A percentile compares a stretch with the other conserved stretches of the same genome.
These are phyloP conservation scores for Penicillium samsonianum DNA, from an alignment of 495 filamentous ascomycete species.

Conservation along the genomic window DNA sequence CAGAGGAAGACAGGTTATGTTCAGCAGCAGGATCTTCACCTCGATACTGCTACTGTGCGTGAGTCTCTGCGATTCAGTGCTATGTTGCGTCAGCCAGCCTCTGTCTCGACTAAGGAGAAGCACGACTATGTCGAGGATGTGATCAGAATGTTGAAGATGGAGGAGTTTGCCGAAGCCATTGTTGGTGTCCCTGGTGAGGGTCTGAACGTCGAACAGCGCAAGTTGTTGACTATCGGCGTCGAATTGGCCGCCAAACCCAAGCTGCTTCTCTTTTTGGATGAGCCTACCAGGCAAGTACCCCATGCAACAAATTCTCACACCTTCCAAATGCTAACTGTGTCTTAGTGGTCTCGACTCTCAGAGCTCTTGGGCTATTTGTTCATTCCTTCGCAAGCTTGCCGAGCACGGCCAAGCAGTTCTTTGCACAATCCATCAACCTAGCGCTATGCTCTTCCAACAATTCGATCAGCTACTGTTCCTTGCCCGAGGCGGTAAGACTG, in stretches of 20 bases:
- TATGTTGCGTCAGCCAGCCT: constrained; percentile 73
- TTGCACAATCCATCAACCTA: constrained; percentile 94
- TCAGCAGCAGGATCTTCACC: constrained; percentile 89
- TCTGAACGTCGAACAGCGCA: constrained; percentile 89
- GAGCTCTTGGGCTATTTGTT: constrained; percentile 77
- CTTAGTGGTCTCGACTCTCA: constrained; percentile 76
- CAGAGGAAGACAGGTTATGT: constrained; percentile 92
- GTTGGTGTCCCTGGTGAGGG: constrained; percentile 52
- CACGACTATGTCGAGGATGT: constrained; percentile 52
- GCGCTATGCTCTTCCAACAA: constrained; percentile 85
- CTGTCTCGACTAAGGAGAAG: constrained; percentile 42
- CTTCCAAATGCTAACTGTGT: constrained; percentile 6
- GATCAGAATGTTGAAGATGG: constrained; percentile 50
- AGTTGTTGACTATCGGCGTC: constrained; percentile 85
- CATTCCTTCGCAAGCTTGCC: constrained; percentile 77
- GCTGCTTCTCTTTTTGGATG: constrained; percentile 86
- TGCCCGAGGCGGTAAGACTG: constrained; percentile 72
- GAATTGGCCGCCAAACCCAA: constrained; percentile 87
- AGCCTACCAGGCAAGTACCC: constrained; percentile 60
- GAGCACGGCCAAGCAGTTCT: constrained; percentile 87
- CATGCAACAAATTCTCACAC: not conserved
- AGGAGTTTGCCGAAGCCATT: constrained; percentile 44
- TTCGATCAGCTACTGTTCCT: constrained; percentile 88
- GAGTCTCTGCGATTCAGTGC: constrained; percentile 82
- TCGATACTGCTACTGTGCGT: constrained; percentile 81